Base-by-base conservation (phyloP, 2,329 filamentous ascomycete genomes). In the Fusarium anthophilum region DNA sequence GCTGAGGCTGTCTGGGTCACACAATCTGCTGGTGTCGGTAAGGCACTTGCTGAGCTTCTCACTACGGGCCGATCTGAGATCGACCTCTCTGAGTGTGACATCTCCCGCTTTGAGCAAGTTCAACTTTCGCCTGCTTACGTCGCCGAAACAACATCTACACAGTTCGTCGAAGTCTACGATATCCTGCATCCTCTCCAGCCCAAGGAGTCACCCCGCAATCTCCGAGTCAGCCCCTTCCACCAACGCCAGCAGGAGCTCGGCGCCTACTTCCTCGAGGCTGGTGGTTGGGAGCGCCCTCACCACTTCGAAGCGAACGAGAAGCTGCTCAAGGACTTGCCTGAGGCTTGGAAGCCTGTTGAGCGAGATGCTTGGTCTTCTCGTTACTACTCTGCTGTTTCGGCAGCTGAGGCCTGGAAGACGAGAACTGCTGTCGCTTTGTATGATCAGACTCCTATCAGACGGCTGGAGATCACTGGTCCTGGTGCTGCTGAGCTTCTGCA, bases 1-100 rank as follows among this genome's bases (percentile, higher is more conserved):
- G 90, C 90, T 0, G 90, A 92, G 74, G 90, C 90, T 10, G 89
- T 92, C 1, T 92, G 90, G 90, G 90, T 91, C 2, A 92, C 90
- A 24, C 90, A 92, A 72, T 91, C 90, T 0, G 89, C 89, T 0
- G 90, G 90, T 30, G 87, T 91, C 4, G 90, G 90, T 14, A 86
- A 88, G 32, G 89, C 90, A 0, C 77, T 92, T 3, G 90, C 90
- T 1, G 85, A 92, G 76, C 76, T 90, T 0, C 81, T 92, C 32
- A 91, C 89, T 0, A 84, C 83, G 2, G 90, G 90, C 6, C 83
- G 82, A 30, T 90, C 89, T 0, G 79, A 84, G 9, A 84, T 91
- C 39, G 89, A 91, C 58, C 81, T 91, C 8, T 82, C 87, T 6
- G 90, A 90, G 45, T 90, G 89, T 72, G 89, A 91, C 44, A 79